These are phyloP conservation scores for Chaetoscypha palmicola DNA, from an alignment of 2,329 filamentous ascomycete genomes.

Conservation along the genomic window DNA sequence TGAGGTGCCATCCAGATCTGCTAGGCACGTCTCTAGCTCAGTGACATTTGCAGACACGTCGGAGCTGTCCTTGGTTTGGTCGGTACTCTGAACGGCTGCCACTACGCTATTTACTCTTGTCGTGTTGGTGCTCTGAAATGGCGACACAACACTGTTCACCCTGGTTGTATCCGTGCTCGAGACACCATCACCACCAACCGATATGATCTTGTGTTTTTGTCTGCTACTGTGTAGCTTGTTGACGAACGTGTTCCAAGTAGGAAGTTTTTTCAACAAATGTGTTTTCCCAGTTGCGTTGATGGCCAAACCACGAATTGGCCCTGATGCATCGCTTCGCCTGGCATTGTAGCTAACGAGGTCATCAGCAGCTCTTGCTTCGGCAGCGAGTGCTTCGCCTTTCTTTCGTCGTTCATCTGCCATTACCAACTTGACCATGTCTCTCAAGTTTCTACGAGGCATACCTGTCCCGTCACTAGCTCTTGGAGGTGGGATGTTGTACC, in stretches of 20 bases:
- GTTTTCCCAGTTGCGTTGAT: not conserved
- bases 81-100: not conserved
- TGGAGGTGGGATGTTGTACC: not conserved
- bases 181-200: not conserved
- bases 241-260: not conserved
- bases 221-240: not conserved
- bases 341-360: not conserved
- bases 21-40: not conserved
- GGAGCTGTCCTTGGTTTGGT: not conserved
- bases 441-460: not conserved
- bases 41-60: not conserved
- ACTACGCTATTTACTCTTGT: not conserved
- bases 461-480: not conserved
- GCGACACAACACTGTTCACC: not conserved
- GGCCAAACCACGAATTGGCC: not conserved
- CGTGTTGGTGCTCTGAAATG: not conserved
- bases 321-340: too few relatives aligned
- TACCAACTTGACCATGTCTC: not conserved
- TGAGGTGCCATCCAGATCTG: not conserved
- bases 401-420: constrained; percentile 1
- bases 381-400: not conserved
- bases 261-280: not conserved
- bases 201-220: not conserved
- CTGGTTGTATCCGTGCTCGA: not conserved
- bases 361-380: not conserved